Percentiles rank a stretch among this genome's conserved stretches.
Conservation (phyloP, 2,329 filamentous ascomycete genomes). For the Colletotrichum sojae region DNA sequence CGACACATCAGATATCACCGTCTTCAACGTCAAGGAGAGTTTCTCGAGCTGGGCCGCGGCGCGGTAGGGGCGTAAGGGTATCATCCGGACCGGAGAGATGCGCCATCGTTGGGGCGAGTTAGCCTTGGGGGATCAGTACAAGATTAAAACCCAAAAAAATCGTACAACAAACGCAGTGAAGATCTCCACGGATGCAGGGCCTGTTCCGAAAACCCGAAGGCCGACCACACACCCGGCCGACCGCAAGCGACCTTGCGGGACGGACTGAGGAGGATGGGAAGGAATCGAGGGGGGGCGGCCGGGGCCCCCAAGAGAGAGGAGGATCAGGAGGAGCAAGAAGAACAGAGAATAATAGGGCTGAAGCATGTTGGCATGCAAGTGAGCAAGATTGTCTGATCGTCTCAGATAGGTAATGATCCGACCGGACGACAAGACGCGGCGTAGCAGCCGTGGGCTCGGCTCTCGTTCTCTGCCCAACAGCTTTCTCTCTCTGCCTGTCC, state of each 20-base stretch:
- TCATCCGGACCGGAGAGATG: no score
- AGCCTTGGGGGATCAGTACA: not conserved
- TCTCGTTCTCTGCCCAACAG: not conserved
- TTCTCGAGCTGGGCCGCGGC: no score
- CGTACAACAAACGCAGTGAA: slow-evolving; percentile 1
- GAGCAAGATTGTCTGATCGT: not conserved
- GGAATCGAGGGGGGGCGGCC: not conserved
- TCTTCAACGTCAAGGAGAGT: no score
- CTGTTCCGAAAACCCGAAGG: not conserved
- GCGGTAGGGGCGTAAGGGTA: no score
- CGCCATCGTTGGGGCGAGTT: not conserved
- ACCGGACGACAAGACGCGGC: not conserved
- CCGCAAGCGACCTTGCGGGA: slow-evolving; percentile 2
- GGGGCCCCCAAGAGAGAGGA: not conserved
- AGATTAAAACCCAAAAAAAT: not conserved
- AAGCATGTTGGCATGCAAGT: slow-evolving; percentile 11
- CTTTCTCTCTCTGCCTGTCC: not conserved
- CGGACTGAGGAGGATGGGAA: not conserved
- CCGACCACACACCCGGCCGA: slow-evolving; percentile 15
- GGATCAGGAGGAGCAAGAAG: not conserved
- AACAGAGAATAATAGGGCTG: slow-evolving; percentile 13
- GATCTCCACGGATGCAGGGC: slow-evolving; percentile 14
- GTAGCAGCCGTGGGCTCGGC: not conserved
- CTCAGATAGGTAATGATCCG: slow-evolving; percentile 11
- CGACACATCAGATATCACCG: no score